Evolutionary conservation across 345 rosid genomes (phyloP), one percentile per base, ranked within the genome.

Genomic region (Populus euphratica): DNA sequence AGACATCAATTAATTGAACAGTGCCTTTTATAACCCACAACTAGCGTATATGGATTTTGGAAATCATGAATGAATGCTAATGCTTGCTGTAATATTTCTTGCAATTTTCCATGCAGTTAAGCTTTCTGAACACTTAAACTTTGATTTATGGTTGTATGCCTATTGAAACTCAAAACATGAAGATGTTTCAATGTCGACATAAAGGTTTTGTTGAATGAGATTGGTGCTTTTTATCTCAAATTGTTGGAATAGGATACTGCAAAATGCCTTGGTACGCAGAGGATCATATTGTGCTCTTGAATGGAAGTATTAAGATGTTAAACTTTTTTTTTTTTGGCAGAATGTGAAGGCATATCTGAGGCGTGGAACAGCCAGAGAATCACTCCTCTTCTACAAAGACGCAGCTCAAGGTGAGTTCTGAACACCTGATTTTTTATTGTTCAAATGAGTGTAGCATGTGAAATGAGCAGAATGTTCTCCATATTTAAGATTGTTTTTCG

Each of bases 311-410:
- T 5, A 72, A 20, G 33, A 70, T 43, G 36, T 39, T 82, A 20
- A 64, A 35, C 63, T 36, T 14, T 35, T 5, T 77, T 41, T 41
- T 41, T 41, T 10, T 41, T 10, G 84, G 85, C 89, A 95, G 98
- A 95, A 91, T 86, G 98, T 95, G 68, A 95, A 93, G 87, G 98
- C 98, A 4, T 93, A 93, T 84, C 73, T 95, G 82, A 91, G 99
- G 81, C 94, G 97, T 41, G 99, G 98, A 82, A 87, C 98, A 3
- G 97, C 98, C 67, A 90, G 95, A 75, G 99, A 93, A 86, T 86
- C 97, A 7, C 98, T 95, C 75, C 77, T 84, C 43, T 77, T 82
- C 76, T 85, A 95, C 79, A 89, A 95, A 81, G 97, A 92, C 80
- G 92, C 99, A 78, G 86, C 86, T 77, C 89, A 88, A 87, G 99